These are phyloP conservation scores for Blepharisma japonicum DNA, from an alignment of 73 alveolate genomes.

Conservation along the genomic window DNA sequence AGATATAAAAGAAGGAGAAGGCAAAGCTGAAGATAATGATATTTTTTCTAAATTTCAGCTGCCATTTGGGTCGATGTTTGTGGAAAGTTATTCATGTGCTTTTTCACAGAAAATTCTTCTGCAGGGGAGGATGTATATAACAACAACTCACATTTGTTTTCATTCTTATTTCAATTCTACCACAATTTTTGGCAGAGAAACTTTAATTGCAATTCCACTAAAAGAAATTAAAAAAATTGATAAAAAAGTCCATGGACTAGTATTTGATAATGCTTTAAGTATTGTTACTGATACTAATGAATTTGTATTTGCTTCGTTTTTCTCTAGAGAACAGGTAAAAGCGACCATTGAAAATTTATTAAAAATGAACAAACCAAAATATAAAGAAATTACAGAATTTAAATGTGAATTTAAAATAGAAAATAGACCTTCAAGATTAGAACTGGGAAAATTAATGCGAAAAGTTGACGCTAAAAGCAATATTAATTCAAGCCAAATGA, in stretches of 20 bases:
- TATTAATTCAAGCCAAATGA: neutral
- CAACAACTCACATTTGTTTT: slow-evolving; percentile 10
- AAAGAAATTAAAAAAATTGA: neutral
- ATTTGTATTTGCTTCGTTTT: neutral
- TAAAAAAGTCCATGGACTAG: neutral
- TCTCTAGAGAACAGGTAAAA: slow-evolving; percentile 4
- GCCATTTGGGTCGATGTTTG: neutral
- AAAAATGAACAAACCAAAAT: slow-evolving; percentile 10
- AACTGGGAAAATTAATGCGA: neutral
- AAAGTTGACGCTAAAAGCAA: neutral
- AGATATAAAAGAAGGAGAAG: no score
- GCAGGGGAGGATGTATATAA: slow-evolving; percentile 25
- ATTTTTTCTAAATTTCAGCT: neutral
- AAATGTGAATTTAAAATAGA: neutral
- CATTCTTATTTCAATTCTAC: slow-evolving; percentile 24
- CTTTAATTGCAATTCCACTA: slow-evolving; percentile 16
- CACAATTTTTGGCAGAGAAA: slow-evolving; percentile 32
- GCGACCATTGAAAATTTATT: slow-evolving; percentile 13
- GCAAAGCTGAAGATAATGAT: no score
- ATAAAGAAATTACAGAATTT: neutral
- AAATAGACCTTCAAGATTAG: neutral
- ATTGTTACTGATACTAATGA: neutral
- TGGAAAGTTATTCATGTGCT: slow-evolving; percentile 26
- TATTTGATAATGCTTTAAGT: slow-evolving; percentile 12
- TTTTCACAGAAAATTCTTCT: slow-evolving; percentile 16